Evolutionary conservation across 768 basidiomycete species (phyloP), one percentile per base, ranked within the genome.

Genomic region (Panellus pusillus): DNA sequence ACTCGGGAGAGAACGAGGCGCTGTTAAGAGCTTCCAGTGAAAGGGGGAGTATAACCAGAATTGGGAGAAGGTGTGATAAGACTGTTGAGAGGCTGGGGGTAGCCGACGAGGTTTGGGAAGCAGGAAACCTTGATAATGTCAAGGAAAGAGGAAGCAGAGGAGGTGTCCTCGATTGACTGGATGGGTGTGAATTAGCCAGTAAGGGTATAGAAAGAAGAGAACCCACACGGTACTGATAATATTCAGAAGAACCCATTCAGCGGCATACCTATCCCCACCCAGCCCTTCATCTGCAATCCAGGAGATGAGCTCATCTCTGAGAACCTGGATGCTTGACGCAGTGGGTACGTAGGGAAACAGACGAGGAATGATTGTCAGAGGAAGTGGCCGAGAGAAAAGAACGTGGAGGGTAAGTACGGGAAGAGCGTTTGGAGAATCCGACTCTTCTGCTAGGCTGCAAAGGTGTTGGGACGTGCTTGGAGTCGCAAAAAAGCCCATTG

Each of bases 281-380:
- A 93, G 74, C 11, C 77, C 82, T 63, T 88, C 82, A 19, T 77
- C 68, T 1, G 90, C 87, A 44, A 93, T 79, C 91, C 91, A 93
- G 0, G 70, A 57, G 36, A 92, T 74, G 15, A 93, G 72, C 41
- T 84, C 79, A 8, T 75, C 63, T 35, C 86, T 75, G 14, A 82
- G 52, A 6, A 63, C 60, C 13, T 61, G 39, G 13, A 64, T 52
- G 20, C 57, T 48, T 35, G 50, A 17, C 45, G 54, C 43, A 47
- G 60, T 17, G 51, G 47, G 40, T 58, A 48, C 19, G 54, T 54
- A 65, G 2, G 77, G 77, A 60, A 74, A 79, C 9, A 55, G 52
- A 14, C 75, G 71, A 0, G 74, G 68, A 11, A 79, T 51, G 9
- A 82, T 63, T 17, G 75, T 72, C 3, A 64, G 54, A 2, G 73